These are phyloP conservation scores for Rhynchosporium agropyri DNA, from an alignment of 2,329 filamentous ascomycete genomes.

Conservation along the genomic window DNA sequence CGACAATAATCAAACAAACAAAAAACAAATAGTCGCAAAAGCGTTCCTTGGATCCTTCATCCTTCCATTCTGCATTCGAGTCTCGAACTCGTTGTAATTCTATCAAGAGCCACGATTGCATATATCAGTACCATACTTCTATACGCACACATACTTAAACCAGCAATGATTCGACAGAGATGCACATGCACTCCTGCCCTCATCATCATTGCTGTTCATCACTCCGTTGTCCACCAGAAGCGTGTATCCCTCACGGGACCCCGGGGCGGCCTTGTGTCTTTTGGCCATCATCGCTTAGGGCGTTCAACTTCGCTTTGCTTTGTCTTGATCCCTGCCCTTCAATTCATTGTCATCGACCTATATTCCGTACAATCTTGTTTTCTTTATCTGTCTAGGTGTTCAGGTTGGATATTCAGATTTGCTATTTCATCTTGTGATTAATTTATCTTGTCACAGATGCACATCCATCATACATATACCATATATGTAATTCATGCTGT, in stretches of 20 bases:
- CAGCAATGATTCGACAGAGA: conserved; percentile 25
- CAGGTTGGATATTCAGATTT: background rate
- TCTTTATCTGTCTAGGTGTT: conserved; percentile 15
- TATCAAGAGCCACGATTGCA: conserved; percentile 34
- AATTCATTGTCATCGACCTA: conserved; percentile 17
- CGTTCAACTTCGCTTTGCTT: conserved; percentile 9
- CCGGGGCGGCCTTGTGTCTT: conserved; percentile 27
- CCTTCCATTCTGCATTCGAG: conserved; percentile 2
- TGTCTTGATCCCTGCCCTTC: conserved; percentile 17
- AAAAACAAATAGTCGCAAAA: conserved; percentile 22
- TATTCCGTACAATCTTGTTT: conserved; percentile 16
- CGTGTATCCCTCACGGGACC: conserved; percentile 30
- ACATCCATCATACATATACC: background rate
- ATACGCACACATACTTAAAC: conserved; percentile 16
- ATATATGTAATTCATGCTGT: conserved; percentile 14
- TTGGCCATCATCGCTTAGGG: conserved; percentile 5
- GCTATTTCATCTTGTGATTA: background rate
- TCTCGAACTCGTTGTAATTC: conserved; percentile 21
- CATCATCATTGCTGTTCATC: conserved; percentile 9
- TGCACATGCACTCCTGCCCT: conserved; percentile 18
- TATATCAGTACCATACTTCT: conserved; percentile 24
- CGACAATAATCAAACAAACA: conserved; percentile 16
- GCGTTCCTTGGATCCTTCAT: conserved; percentile 2
- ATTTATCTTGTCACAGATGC: background rate
- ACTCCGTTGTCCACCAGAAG: conserved; percentile 23